Conservation (phyloP, 192 early-diverging fungal genomes). For the Coemansia sp. region DNA sequence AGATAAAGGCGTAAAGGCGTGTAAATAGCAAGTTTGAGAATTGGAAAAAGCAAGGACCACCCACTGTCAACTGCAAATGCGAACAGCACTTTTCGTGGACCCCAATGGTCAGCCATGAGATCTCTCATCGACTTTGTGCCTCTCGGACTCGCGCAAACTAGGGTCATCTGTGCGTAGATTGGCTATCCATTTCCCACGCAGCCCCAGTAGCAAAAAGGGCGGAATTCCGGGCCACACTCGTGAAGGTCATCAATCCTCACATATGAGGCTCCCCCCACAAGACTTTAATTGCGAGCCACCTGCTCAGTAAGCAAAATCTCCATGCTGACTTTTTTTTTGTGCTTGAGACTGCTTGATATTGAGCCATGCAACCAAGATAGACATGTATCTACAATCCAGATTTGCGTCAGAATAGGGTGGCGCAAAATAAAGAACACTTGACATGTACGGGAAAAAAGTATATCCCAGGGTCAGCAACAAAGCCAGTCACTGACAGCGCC, state of each 20-base stretch:
- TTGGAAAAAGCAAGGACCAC: neutral
- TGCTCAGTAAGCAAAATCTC: neutral
- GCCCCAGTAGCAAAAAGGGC: neutral
- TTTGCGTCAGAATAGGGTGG: no score
- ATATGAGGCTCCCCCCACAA: neutral
- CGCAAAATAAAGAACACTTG: no score
- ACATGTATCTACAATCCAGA: no score
- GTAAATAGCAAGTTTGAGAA: neutral
- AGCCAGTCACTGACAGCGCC: neutral
- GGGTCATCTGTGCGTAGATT: slow-evolving; percentile 2
- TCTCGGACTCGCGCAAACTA: neutral
- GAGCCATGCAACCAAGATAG: neutral
- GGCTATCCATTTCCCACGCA: neutral
- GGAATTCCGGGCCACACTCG: neutral
- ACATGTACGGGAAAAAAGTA: no score
- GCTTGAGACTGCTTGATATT: neutral
- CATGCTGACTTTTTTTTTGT: neutral
- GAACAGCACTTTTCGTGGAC: neutral
- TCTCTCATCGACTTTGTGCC: neutral
- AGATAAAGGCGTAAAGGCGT: neutral
- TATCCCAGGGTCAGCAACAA: no score
- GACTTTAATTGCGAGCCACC: slow-evolving; percentile 4
- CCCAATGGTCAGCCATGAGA: neutral
- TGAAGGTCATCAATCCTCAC: neutral
- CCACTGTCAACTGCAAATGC: neutral